Evolutionary conservation across 2,329 filamentous ascomycete genomes (phyloP), one percentile per base, ranked within the genome.

Genomic region (Pseudocercospora musae): DNA sequence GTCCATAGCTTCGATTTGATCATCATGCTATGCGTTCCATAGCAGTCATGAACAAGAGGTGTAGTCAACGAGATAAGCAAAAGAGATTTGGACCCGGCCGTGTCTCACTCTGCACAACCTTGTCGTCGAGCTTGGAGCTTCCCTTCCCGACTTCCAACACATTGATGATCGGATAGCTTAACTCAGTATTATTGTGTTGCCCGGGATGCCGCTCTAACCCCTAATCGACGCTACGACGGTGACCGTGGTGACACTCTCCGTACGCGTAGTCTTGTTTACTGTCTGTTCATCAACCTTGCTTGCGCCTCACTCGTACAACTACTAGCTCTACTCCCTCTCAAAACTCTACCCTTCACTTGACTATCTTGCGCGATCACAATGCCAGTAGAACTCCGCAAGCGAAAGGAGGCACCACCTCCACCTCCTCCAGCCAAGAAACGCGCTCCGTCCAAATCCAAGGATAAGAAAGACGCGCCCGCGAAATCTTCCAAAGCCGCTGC

Each of bases 311-410:
- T 37, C 33, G 15, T n/a, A 37, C 33, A 6, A n/a, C 33, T 37
- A 37, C 50, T 57, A 56, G 37, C 58, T 29, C 7, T 9, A 4
- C 27, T 31, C 29, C 29, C 29, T n/a, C n/a, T n/a, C n/a, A n/a
- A n/a, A 31, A 31, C 7, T 23, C 13, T 11, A 33, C 15, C 54
- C 33, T n/a, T 27, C 3, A 27, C 9, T 40, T 31, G 10, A 40
- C 29, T 20, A 23, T 21, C 58, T 57, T 21, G 37, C 42, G 33
- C 42, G 20, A 33, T 13, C 21, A 31, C 57, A 20, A 82, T 82
- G 79, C 55, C 55, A 23, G 84, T 86, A 65, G 85, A 87, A 76
- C 80, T 88, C 55, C 82, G 85, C 73, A 88, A 88, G 77, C 84
- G 85, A 74, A 85, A 86, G 74, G 81, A 84, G 53, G 80, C 82